Conservation (phyloP, 208 protist species). For the Leishmania major region DNA sequence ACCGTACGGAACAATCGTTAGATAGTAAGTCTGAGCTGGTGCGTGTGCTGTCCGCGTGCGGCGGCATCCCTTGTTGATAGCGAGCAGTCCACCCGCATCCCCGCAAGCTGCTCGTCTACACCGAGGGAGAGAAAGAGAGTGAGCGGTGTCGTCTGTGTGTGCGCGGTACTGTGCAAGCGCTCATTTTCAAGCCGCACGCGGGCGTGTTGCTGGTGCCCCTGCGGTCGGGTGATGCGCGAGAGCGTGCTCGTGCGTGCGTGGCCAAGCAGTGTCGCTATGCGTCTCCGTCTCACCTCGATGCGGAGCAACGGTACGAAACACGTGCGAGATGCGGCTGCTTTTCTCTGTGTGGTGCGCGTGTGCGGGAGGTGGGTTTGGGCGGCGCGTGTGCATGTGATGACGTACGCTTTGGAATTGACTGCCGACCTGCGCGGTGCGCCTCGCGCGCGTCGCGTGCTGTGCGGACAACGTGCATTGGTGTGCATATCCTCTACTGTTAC, state of each 20-base stretch:
- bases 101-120: conserved; percentile 57
- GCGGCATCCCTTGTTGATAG: conserved; percentile 37
- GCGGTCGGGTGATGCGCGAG: conserved; percentile 25
- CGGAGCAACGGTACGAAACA: conserved; percentile 37
- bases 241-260: conserved; percentile 2
- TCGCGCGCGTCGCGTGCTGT: conserved; percentile 4
- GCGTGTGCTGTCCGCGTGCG: conserved; percentile 43
- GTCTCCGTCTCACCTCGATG: conserved; percentile 15
- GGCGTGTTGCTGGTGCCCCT: conserved; percentile 23
- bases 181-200: conserved; percentile 36
- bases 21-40: conserved; percentile 63
- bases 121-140: conserved; percentile 16
- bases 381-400: conserved; percentile 56
- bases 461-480: conserved; percentile 34
- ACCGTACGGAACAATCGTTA: conserved; percentile 79
- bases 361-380: conserved; percentile 46
- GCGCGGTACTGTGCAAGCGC: conserved; percentile 12
- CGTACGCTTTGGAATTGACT: conserved; percentile 31
- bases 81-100: conserved; percentile 33
- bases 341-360: conserved; percentile 13
- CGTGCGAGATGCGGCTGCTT: conserved; percentile 19
- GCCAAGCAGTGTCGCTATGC: conserved; percentile 27
- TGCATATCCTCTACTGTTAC: conserved; percentile 32
- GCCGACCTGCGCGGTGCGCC: conserved; percentile 17
- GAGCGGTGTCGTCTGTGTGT: conserved; percentile 2